phyloP scores from a whole-genome alignment of 257 asterid genomes.

The Przewalskia tangutica region DNA sequence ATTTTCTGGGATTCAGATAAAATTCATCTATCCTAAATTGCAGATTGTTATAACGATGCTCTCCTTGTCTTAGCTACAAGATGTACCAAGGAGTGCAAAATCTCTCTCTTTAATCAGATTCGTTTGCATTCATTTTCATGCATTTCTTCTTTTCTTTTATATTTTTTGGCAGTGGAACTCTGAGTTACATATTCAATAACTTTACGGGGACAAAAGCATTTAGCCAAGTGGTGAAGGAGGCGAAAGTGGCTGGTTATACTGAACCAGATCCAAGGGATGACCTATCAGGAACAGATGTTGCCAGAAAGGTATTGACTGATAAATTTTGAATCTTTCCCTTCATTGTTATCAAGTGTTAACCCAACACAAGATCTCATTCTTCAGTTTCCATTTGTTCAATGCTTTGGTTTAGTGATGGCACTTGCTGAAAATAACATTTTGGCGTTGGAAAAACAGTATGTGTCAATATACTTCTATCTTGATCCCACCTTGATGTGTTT shows the following conservation, averaged over 20 bases:
- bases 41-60: background rate
- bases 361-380: background rate
- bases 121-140: background rate
- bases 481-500: background rate
- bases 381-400: background rate
- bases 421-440: background rate
- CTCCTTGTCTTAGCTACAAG: background rate
- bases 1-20: background rate
- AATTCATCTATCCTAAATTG: background rate
- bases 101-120: background rate
- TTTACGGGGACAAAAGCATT: conserved; percentile 54
- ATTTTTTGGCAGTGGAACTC: conserved; percentile 71
- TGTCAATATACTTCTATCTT: background rate
- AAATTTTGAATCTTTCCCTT: background rate
- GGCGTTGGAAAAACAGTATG: background rate
- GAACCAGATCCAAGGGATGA: conserved; percentile 99
- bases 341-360: background rate
- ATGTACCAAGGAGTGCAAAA: background rate
- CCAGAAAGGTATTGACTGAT: conserved; percentile 65
- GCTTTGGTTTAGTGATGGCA: background rate
- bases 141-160: background rate
- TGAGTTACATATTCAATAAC: conserved; percentile 95
- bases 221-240: conserved; percentile 92
- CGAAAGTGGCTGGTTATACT: conserved; percentile 90
- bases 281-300: conserved; percentile 94